Evolutionary conservation across 225 moss, liverwort and hornwort species (phyloP), one percentile per base, ranked within the genome.

Genomic region (Straminergon stramineum): DNA sequence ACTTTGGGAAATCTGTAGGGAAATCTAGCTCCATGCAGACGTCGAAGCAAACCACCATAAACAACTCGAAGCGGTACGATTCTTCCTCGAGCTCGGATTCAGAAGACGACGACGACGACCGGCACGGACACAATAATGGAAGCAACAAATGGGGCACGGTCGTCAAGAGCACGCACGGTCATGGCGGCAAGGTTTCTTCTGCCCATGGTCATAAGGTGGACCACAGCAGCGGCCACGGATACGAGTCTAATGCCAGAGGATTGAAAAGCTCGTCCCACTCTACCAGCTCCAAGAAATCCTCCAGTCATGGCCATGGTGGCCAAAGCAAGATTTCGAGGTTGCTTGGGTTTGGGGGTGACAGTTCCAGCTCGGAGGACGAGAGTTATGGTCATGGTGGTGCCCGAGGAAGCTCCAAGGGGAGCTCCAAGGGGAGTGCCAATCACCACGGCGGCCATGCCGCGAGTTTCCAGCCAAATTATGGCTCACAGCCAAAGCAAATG

Each of bases 281-380:
- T 31, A 43, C 35, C 51, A 82, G 61, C 78, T 83, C 88, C 35
- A 89, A 84, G 87, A 92, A 89, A 62, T 92, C 89, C 75, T 56
- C 82, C 65, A 57, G 79, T 28, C 84, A 84, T 21, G 57, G 73
- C 85, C 90, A 66, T 34, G 65, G 87, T 39, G 53, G 78, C 65
- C 90, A 91, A 20, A 90, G 89, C 88, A 88, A 84, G 88, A 84
- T 85, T 51, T 80, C 86, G 10, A 91, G 87, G 83, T 43, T 91
- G 85, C 41, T 93, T 5, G 45, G 92, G 1, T 85, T 89, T 24
- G 39, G 24, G 19, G 82, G 23, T 4, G 68, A 89, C 83, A 86
- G 56, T 37, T 91, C 85, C 8, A 91, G 87, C 82, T 90, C 93
- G 3, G 93, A 90, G n/a, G 86, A 91, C 52, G 88, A 84, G 34